Evolutionary conservation across 768 basidiomycete genomes (phyloP).

Genomic region (Krasilnikovozyma curviuscula): DNA sequence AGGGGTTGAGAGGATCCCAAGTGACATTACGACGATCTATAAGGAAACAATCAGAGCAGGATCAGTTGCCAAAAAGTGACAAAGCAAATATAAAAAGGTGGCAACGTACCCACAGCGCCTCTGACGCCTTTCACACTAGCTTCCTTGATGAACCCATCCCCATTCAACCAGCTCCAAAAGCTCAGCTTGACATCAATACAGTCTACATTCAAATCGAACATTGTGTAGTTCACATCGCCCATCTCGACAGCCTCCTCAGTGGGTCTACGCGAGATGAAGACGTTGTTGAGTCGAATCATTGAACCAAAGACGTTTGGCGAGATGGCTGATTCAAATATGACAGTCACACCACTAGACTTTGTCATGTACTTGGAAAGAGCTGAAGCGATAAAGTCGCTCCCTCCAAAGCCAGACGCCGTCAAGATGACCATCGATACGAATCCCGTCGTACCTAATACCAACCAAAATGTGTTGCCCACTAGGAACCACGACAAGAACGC

Average conservation of each 20-base stretch:
- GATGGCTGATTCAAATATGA: slow-evolving; percentile 94
- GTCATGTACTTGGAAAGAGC: slow-evolving; percentile 85
- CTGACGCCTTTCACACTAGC: slow-evolving; percentile 86
- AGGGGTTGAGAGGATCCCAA: slow-evolving; percentile 66
- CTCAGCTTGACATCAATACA: slow-evolving; percentile 90
- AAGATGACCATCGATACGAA: slow-evolving; percentile 89
- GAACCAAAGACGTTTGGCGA: slow-evolving; percentile 96
- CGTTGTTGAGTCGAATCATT: slow-evolving; percentile 87
- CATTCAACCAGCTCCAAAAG: slow-evolving; percentile 79
- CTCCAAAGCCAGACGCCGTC: slow-evolving; percentile 60
- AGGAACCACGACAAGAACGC: slow-evolving; percentile 92
- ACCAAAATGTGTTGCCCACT: slow-evolving; percentile 89
- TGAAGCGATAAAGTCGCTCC: slow-evolving; percentile 63
- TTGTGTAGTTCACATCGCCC: slow-evolving; percentile 45
- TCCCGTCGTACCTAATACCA: slow-evolving; percentile 88
- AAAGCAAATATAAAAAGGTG: neutral
- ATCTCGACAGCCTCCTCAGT: slow-evolving; percentile 13
- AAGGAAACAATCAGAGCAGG: neutral
- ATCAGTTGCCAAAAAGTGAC: neutral
- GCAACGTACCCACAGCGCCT: slow-evolving; percentile 61
- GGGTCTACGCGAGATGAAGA: slow-evolving; percentile 74
- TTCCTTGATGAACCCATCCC: slow-evolving; percentile 77
- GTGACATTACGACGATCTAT: slow-evolving; percentile 68
- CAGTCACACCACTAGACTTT: slow-evolving; percentile 73
- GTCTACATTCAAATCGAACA: slow-evolving; percentile 84